phyloP scores from a whole-genome alignment of 371 early-diverging fungal genomes.

The Phascolomyces articulosus region DNA sequence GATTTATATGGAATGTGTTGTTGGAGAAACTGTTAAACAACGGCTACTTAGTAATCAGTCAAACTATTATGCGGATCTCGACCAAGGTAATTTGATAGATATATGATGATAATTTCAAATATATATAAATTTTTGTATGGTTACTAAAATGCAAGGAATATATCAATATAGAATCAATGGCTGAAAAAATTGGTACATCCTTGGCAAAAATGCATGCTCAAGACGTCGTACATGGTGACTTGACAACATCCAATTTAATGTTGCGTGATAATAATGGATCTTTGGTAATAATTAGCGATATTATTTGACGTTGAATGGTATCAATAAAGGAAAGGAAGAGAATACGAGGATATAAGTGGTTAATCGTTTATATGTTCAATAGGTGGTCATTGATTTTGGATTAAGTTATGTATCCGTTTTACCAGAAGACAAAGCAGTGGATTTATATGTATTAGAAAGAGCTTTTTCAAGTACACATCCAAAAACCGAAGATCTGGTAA shows the following conservation, averaged over 20 bases:
- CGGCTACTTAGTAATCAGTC: conserved; percentile 51
- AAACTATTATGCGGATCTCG: conserved; percentile 35
- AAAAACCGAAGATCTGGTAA: conserved; percentile 73
- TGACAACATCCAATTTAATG: conserved; percentile 98
- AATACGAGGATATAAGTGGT: too few species aligned
- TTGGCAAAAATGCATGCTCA: conserved; percentile 85
- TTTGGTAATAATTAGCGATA: conserved; percentile 44
- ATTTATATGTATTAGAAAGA: conserved; percentile 98
- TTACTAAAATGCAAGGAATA: too few species aligned
- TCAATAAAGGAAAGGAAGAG: background rate
- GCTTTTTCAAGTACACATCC: conserved; percentile 94
- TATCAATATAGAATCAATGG: conserved; percentile 47
- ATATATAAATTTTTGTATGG: too few species aligned
- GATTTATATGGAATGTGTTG: conserved; percentile 88
- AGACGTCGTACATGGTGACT: conserved; percentile 96
- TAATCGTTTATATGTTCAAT: background rate
- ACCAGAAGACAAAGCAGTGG: conserved; percentile 99
- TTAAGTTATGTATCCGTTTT: conserved; percentile 84
- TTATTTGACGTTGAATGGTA: background rate
- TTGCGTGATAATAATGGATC: conserved; percentile 55
- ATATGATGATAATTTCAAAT: too few species aligned
- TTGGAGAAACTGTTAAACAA: conserved; percentile 78
- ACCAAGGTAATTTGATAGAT: conserved; percentile 26
- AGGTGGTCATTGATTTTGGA: conserved; percentile 97
- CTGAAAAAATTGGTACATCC: conserved; percentile 66